A percentile compares a stretch with the other conserved stretches of the same genome.
Conservation (phyloP, 2,329 filamentous ascomycete species). For the Curvularia lunata region DNA sequence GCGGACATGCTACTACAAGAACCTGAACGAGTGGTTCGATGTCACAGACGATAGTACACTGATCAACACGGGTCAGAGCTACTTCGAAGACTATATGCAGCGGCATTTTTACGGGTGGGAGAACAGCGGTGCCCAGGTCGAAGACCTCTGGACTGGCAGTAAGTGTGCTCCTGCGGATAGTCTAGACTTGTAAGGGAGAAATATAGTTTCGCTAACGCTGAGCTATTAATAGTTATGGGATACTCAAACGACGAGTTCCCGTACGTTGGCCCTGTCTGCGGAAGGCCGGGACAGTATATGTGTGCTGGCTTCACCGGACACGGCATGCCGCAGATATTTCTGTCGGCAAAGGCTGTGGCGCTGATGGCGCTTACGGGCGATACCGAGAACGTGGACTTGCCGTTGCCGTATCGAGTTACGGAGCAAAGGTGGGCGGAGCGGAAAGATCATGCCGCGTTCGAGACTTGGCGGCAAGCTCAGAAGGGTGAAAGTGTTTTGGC, state of each 20-base stretch:
- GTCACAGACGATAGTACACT: slow-evolving; percentile 31
- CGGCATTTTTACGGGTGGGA: slow-evolving; percentile 31
- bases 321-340: slow-evolving; percentile 28
- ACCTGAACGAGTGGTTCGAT: slow-evolving; percentile 21
- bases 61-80: slow-evolving; percentile 22
- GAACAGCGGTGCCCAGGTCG: slow-evolving; percentile 20
- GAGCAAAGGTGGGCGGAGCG: slow-evolving; percentile 12
- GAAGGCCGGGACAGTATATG: slow-evolving; percentile 19
- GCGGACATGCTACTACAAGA: slow-evolving; percentile 41
- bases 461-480: slow-evolving; percentile 9
- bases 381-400: slow-evolving; percentile 12
- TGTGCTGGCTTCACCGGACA: slow-evolving; percentile 29
- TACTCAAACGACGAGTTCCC: slow-evolving; percentile 23
- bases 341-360: slow-evolving; percentile 51
- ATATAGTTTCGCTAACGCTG: neutral
- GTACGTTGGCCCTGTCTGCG: slow-evolving; percentile 18
- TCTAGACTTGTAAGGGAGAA: neutral
- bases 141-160: slow-evolving; percentile 35
- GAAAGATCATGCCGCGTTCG: slow-evolving; percentile 11
- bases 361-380: slow-evolving; percentile 17
- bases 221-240: slow-evolving; percentile 17
- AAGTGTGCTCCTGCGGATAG: slow-evolving; percentile 11
- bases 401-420: slow-evolving; percentile 15
- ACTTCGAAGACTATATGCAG: slow-evolving; percentile 41
- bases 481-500: slow-evolving; percentile 2